These are phyloP conservation scores for Solanum lignicaule DNA, from an alignment of 257 asterid species.

Conservation along the genomic window DNA sequence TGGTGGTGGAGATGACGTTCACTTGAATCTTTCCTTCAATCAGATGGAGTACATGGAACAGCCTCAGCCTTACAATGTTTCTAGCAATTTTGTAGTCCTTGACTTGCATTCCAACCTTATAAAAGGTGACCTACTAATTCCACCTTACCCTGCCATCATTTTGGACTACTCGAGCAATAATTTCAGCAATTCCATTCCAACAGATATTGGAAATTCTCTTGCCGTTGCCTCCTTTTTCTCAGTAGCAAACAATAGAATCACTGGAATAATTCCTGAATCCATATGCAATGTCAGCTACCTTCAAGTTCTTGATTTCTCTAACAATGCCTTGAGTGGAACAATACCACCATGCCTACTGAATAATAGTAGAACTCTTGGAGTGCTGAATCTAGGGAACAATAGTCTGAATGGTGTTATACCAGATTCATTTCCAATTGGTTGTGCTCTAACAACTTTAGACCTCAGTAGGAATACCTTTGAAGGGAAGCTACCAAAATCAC, in stretches of 20 bases:
- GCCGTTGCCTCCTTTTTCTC: constrained; percentile 14
- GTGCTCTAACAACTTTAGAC: constrained; percentile 27
- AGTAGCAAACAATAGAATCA: constrained; percentile 13
- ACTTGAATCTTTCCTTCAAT: too few species aligned
- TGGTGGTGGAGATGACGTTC: accelerated
- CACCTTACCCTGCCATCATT: constrained; percentile 2
- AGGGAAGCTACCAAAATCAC: constrained; percentile 29
- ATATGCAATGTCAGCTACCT: constrained; percentile 22
- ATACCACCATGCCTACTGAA: constrained; percentile 26
- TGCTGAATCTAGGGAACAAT: constrained; percentile 24
- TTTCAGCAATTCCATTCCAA: constrained; percentile 25
- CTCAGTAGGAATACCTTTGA: constrained; percentile 17
- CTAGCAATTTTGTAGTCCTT: too few species aligned
- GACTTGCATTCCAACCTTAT: constrained; percentile 9
- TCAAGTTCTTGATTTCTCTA: constrained; percentile 35
- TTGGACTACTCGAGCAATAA: constrained; percentile 42
- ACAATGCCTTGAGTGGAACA: constrained; percentile 21
- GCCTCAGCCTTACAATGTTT: too few species aligned
- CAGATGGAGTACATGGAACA: too few species aligned
- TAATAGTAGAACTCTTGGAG: neutral
- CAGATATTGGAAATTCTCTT: constrained; percentile 10
- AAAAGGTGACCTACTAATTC: constrained; percentile 20
- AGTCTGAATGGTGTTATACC: constrained; percentile 25
- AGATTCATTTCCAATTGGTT: constrained; percentile 9
- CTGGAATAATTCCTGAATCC: constrained; percentile 31